Evolutionary conservation across 805 yeast species (phyloP).

Genomic region (Ogataea glucozyma): DNA sequence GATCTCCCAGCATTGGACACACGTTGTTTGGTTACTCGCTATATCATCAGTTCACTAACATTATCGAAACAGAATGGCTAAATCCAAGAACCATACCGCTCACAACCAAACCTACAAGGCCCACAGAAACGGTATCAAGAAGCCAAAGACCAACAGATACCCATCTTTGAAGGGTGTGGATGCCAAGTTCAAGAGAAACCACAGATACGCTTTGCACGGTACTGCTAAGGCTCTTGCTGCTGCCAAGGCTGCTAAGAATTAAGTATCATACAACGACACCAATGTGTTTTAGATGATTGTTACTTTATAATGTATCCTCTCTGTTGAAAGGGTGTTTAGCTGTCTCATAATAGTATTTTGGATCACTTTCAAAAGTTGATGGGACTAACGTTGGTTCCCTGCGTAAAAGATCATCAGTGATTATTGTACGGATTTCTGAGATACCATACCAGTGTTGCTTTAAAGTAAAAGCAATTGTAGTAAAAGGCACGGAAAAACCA

Average conservation of each 20-base stretch:
- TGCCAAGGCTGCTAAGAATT: constrained; percentile 38
- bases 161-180: constrained; percentile 99
- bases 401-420: no score
- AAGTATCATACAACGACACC: constrained; percentile 14
- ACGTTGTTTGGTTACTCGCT: background rate
- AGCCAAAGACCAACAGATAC: constrained; percentile 97
- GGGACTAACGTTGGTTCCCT: no score
- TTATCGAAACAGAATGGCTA: constrained; percentile 67
- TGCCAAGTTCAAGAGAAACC: constrained; percentile 99
- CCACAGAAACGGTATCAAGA: constrained; percentile 99
- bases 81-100: constrained; percentile 99
- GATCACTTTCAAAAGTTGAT: no score
- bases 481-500: no score
- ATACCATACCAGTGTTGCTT: no score
- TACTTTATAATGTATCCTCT: constrained; percentile 10
- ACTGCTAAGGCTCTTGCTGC: constrained; percentile 92
- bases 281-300: constrained; percentile 6
- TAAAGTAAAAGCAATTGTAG: no score
- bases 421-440: no score
- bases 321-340: constrained; percentile 8
- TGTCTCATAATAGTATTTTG: constrained; percentile 4
- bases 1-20: no score
- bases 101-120: constrained; percentile 99
- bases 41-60: constrained; percentile 5
- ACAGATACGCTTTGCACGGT: constrained; percentile 98